Conservation (phyloP, 352 stramenopile species). For the Globisporangium polare region DNA sequence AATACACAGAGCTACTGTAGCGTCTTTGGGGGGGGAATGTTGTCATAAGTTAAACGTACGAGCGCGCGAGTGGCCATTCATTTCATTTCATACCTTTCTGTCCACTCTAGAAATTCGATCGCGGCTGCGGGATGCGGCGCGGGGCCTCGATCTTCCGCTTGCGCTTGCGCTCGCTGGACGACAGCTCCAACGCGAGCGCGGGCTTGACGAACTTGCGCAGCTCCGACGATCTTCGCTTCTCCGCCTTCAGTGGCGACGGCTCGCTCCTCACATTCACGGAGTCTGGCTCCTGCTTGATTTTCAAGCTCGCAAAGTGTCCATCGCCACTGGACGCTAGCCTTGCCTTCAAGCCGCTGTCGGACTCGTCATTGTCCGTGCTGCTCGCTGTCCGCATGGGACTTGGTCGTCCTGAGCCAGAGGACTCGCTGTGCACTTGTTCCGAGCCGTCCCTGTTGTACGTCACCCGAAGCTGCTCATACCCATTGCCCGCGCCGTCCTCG, state of each 20-base stretch:
- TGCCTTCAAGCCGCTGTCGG: slow-evolving; percentile 14
- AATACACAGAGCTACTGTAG: background rate
- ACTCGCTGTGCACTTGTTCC: background rate
- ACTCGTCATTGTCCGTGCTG: slow-evolving; percentile 17
- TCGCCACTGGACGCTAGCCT: background rate
- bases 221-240: slow-evolving; percentile 18
- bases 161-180: slow-evolving; percentile 38
- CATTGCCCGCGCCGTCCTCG: slow-evolving; percentile 14
- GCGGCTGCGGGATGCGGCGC: slow-evolving; percentile 43
- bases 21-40: background rate
- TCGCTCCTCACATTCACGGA: slow-evolving; percentile 14
- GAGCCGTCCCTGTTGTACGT: background rate
- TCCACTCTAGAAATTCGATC: background rate
- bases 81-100: background rate
- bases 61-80: background rate
- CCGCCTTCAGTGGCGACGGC: background rate
- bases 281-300: background rate
- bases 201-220: slow-evolving; percentile 6
- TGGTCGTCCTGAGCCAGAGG: background rate
- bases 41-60: slow-evolving; percentile 4
- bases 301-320: background rate
- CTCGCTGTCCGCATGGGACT: slow-evolving; percentile 3
- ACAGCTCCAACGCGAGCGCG: slow-evolving; percentile 12
- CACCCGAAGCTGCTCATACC: slow-evolving; percentile 10
- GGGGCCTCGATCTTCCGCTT: slow-evolving; percentile 48